A percentile compares a stretch with the other conserved stretches of the same genome.
Conservation (phyloP, 441 rosid genomes). For the Populus trichocarpa region DNA sequence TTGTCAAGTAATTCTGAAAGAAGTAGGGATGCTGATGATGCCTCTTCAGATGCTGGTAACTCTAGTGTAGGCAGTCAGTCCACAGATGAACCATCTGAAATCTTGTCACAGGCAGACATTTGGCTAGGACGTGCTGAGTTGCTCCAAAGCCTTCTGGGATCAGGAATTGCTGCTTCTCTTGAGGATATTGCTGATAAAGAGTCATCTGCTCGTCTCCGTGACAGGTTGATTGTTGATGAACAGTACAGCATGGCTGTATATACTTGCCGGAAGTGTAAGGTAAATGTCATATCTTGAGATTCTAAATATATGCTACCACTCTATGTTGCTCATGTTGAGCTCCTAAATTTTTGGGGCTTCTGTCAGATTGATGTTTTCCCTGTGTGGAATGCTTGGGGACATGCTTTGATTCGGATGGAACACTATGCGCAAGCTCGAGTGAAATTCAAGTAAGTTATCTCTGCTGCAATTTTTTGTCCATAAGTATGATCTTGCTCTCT, state of each 20-base stretch:
- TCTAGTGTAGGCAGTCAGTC: constrained; percentile 88
- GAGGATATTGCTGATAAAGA: constrained; percentile 91
- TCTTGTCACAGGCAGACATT: constrained; percentile 58
- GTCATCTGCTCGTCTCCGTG: constrained; percentile 79
- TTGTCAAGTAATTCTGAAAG: constrained; percentile 54
- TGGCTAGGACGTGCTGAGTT: constrained; percentile 98
- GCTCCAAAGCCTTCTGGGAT: constrained; percentile 97
- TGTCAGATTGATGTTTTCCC: constrained; percentile 93
- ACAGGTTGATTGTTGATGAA: constrained; percentile 88
- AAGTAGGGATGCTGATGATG: constrained; percentile 81
- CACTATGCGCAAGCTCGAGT: constrained; percentile 95
- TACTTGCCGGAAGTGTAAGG: constrained; percentile 99
- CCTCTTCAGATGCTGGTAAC: constrained; percentile 94
- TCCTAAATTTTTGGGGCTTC: constrained; percentile 17
- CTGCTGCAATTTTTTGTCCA: not conserved
- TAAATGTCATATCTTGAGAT: constrained; percentile 31
- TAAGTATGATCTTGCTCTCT: not conserved
- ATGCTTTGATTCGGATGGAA: constrained; percentile 94
- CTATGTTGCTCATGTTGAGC: constrained; percentile 15
- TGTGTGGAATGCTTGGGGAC: constrained; percentile 99
- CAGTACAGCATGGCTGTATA: constrained; percentile 99
- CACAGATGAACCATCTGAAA: constrained; percentile 77
- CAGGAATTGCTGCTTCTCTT: constrained; percentile 95
- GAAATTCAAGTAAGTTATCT: constrained; percentile 77
- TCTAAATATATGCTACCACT: constrained; percentile 19